phyloP scores from a whole-genome alignment of 2,329 filamentous ascomycete species.

The Colletotrichum sp. region DNA sequence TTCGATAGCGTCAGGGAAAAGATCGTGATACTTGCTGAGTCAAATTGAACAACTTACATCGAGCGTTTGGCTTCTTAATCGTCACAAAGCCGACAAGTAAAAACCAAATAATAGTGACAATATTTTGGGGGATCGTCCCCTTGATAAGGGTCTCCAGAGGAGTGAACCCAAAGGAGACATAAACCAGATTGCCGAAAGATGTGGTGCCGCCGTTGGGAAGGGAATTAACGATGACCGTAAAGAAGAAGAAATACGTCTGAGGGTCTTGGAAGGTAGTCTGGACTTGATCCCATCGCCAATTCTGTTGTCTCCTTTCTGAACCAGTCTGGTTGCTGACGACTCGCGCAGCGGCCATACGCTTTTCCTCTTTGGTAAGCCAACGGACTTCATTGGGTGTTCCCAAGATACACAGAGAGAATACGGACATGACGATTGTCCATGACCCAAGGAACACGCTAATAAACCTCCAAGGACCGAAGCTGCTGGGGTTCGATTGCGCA shows the following conservation, averaged over 20 bases:
- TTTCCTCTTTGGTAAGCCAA: accelerated
- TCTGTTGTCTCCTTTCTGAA: not conserved
- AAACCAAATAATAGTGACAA: not conserved
- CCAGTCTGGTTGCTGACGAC: not conserved
- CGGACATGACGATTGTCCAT: not conserved
- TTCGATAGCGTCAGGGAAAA: accelerated
- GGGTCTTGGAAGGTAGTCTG: accelerated
- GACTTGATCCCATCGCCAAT: not conserved
- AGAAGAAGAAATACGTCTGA: not conserved
- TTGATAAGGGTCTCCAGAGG: not conserved
- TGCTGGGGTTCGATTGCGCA: not conserved
- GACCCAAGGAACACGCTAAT: not conserved
- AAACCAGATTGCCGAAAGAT: not conserved
- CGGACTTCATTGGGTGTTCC: not conserved
- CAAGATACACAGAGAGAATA: not conserved
- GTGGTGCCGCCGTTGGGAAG: not conserved
- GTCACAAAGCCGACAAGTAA: not conserved
- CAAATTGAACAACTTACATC: not conserved
- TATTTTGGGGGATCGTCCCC: not conserved
- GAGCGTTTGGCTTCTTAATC: not conserved
- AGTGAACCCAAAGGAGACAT: not conserved
- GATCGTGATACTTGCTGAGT: accelerated
- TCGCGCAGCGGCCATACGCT: not conserved
- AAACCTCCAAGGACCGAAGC: not conserved
- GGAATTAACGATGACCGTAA: accelerated